Base-by-base conservation (phyloP, 768 basidiomycete genomes). In the Pleurotus salmoneostramineus region DNA sequence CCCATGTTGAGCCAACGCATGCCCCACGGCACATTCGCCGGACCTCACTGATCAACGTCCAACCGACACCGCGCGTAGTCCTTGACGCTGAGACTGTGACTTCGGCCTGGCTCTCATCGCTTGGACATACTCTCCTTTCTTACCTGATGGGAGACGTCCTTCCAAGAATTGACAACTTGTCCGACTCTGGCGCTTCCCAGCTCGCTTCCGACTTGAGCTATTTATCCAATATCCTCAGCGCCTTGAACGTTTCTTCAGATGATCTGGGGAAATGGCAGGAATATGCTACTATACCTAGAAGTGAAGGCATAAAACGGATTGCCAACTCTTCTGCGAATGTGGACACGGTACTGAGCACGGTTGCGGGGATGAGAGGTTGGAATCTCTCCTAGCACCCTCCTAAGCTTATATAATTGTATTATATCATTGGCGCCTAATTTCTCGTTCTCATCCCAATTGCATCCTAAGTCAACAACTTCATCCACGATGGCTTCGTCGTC, bases 41-140 rank as follows among this genome's bases (percentile, higher is more conserved):
- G 45, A 45, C 50, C 34, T 59, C 58, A 8, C 51, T 54, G n/a
- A 44, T 55, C 32, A 34, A 27, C 34, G 17, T 27, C 37, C 58
- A 12, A 42, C 11, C 60, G 15, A 12, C 45, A 32, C 33, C 56
- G 43, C 58, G 69, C 40, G 67, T 62, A 36, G 61, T 69, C 6
- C 72, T 91, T 51, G 82, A 87, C 51, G 84, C 91, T 3, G 95
- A 95, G 68, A 79, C 82, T 2, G 89, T 98, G 14, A 86, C 93
- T 3, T 87, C 92, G 1, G 88, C 92, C 1, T 98, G 96, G 95
- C 83, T 98, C 8, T 83, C 89, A 35, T 95, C 93, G 6, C 81
- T 98, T n/a, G 90, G 93, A 0, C 85, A 90, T 47, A 81, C 88
- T 10, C 82, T 95, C 46, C 77, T 96, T 37, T 76, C 82, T 2